These are phyloP conservation scores for Auricularia sp. DNA, from an alignment of 768 basidiomycete genomes.

Conservation along the genomic window DNA sequence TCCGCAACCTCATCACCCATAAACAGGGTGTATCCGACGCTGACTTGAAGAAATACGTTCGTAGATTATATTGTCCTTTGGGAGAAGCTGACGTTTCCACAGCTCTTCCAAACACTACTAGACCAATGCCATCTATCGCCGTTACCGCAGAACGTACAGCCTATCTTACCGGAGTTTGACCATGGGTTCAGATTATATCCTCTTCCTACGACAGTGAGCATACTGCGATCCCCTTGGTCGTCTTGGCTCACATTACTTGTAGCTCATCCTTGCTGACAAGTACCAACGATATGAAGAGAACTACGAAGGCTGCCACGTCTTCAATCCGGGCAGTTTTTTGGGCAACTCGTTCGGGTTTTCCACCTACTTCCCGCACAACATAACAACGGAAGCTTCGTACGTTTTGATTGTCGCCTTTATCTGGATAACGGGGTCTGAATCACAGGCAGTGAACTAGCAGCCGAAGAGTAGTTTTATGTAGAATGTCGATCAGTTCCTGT, in stretches of 20 bases:
- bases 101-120: constrained; percentile 94
- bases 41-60: constrained; percentile 80
- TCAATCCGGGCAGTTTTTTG: constrained; percentile 92
- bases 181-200: constrained; percentile 90
- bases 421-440: neutral
- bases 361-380: constrained; percentile 78
- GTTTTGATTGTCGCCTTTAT: constrained; percentile 8
- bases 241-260: neutral
- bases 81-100: constrained; percentile 2
- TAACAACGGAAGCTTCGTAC: constrained; percentile 80
- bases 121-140: constrained; percentile 95
- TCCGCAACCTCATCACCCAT: constrained; percentile 82
- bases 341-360: constrained; percentile 78
- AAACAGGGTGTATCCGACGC: constrained; percentile 71
- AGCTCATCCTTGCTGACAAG: constrained; percentile 92
- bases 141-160: constrained; percentile 72
- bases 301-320: constrained; percentile 96
- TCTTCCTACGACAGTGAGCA: constrained; percentile 76
- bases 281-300: constrained; percentile 94
- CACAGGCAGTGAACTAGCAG: neutral
- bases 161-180: constrained; percentile 82
- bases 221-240: neutral
- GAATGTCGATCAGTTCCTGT: no score
- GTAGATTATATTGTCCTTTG: constrained; percentile 20
- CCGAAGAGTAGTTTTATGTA: neutral